Evolutionary conservation across 768 basidiomycete species (phyloP).

Genomic region (Tylopilus intermedius): DNA sequence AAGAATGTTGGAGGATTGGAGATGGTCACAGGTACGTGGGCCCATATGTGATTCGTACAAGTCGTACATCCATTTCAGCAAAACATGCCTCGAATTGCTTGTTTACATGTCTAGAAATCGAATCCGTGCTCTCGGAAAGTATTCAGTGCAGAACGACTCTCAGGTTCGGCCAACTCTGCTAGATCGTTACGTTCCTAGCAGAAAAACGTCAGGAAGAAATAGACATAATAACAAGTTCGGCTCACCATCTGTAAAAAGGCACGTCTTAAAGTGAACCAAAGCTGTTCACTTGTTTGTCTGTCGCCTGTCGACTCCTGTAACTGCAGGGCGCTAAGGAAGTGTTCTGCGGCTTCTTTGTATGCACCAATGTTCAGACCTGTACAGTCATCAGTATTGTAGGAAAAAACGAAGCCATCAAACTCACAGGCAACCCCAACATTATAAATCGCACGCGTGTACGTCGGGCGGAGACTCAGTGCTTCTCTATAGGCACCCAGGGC

Average conservation of each 20-base stretch:
- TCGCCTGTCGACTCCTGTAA: constrained; percentile 66
- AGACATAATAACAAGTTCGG: neutral
- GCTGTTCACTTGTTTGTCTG: constrained; percentile 71
- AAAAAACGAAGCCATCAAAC: constrained; percentile 29
- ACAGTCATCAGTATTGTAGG: constrained; percentile 3
- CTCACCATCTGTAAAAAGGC: constrained; percentile 75
- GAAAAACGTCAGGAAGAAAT: neutral
- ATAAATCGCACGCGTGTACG: constrained; percentile 95
- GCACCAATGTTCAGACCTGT: constrained; percentile 94
- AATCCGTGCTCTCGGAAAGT: constrained; percentile 81
- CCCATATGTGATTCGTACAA: neutral
- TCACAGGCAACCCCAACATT: constrained; percentile 96
- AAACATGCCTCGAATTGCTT: neutral
- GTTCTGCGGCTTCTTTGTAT: constrained; percentile 92
- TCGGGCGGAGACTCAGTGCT: constrained; percentile 85
- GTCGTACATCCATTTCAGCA: neutral
- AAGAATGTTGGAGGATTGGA: no score
- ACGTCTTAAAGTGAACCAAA: constrained; percentile 87
- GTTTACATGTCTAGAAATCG: constrained; percentile 75
- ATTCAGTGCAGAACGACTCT: constrained; percentile 58
- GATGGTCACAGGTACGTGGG: neutral
- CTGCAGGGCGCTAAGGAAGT: constrained; percentile 80
- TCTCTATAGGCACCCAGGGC: constrained; percentile 86
- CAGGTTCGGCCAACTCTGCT: constrained; percentile 65
- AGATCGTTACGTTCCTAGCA: constrained; percentile 74